phyloP scores from a whole-genome alignment of 495 filamentous ascomycete species.

The Aspergillus avenaceus region DNA sequence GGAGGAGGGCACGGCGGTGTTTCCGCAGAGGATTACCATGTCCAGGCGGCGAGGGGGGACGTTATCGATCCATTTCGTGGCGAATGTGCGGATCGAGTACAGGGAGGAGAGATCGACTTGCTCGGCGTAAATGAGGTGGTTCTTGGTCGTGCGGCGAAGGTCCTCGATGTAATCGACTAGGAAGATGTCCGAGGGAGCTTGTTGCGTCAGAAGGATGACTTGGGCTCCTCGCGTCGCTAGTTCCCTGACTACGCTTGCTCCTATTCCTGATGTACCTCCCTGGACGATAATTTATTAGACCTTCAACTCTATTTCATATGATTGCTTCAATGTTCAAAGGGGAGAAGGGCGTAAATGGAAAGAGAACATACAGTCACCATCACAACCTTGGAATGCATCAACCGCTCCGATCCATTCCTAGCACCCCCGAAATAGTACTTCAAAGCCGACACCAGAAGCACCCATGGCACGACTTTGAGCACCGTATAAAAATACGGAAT shows the following conservation, averaged over 20 bases:
- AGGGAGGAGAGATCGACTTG: conserved; percentile 85
- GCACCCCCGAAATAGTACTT: conserved; percentile 80
- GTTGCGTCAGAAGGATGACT: conserved; percentile 82
- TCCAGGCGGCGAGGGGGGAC: conserved; percentile 86
- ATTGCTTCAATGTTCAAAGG: background rate
- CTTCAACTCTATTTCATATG: background rate
- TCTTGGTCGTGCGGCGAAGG: conserved; percentile 71
- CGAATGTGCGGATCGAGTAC: conserved; percentile 85
- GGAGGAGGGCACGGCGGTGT: conserved; percentile 61
- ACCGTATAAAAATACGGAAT: conserved; percentile 62
- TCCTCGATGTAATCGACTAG: conserved; percentile 90
- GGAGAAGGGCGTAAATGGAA: background rate
- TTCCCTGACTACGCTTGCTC: conserved; percentile 65
- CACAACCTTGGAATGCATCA: conserved; percentile 88
- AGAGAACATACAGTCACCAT: conserved; percentile 70
- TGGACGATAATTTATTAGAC: conserved; percentile 24
- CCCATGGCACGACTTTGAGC: conserved; percentile 54
- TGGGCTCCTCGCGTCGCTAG: conserved; percentile 85
- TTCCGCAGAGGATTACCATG: conserved; percentile 84
- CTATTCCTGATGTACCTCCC: conserved; percentile 94
- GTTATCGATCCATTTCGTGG: conserved; percentile 99
- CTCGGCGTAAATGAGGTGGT: conserved; percentile 91
- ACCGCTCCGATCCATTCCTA: conserved; percentile 68
- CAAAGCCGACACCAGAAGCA: conserved; percentile 57
- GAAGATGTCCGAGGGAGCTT: conserved; percentile 77